phyloP scores from a whole-genome alignment of 129 eudicot genomes.

The Arctium lappa region DNA sequence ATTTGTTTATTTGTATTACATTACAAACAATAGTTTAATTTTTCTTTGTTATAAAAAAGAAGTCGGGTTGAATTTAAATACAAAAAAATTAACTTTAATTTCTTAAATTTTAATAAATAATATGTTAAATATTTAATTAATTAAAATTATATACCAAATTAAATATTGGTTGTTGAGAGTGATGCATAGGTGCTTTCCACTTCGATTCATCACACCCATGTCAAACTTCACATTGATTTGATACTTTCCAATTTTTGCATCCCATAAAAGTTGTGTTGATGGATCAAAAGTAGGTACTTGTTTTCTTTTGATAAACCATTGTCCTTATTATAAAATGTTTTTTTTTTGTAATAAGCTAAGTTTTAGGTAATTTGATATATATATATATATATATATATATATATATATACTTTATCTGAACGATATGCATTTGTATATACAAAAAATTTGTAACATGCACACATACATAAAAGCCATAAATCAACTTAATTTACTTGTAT shows the following conservation, averaged over 20 bases:
- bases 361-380: background rate
- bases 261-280: conserved; percentile 13
- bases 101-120: background rate
- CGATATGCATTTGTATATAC: too few relatives aligned
- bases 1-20: too few relatives aligned
- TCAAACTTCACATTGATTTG: conserved; percentile 24
- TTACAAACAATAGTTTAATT: too few relatives aligned
- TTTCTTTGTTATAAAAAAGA: too few relatives aligned
- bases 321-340: background rate
- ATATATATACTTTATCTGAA: too few relatives aligned
- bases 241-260: conserved; percentile 14
- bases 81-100: background rate
- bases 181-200: conserved; percentile 35
- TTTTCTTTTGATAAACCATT: conserved; percentile 10
- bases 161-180: background rate
- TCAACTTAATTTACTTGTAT: too few relatives aligned
- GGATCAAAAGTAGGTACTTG: conserved; percentile 30
- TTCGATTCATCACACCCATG: conserved; percentile 23
- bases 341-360: too few relatives aligned
- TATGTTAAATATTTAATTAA: background rate
- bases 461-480: too few relatives aligned
- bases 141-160: background rate
- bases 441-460: too few relatives aligned
- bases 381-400: too few relatives aligned
- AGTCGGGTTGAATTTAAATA: background rate